A percentile compares a stretch with the other conserved stretches of the same genome.
Conservation (phyloP, 164 flowering plant species). For the Nymphaea thermarum region DNA sequence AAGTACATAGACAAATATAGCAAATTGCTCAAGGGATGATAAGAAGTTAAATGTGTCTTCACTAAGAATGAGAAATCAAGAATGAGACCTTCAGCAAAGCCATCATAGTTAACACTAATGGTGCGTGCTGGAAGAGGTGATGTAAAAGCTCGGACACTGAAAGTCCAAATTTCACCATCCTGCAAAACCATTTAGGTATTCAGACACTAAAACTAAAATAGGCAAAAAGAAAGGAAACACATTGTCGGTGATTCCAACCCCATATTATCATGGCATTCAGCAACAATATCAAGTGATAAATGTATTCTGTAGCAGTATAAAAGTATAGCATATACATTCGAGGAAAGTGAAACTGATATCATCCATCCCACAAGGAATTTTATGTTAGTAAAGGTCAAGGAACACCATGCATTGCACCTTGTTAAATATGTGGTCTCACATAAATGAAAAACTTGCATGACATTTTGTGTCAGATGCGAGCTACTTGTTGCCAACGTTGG, state of each 20-base stretch:
- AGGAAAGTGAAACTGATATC: too few relatives aligned
- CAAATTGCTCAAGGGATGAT: neutral
- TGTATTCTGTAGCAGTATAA: too few relatives aligned
- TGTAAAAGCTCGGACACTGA: conserved; percentile 76
- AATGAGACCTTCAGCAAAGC: conserved; percentile 86
- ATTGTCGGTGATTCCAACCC: too few relatives aligned
- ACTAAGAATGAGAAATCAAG: conserved; percentile 1
- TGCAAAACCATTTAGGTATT: conserved; percentile 15
- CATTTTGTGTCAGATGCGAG: too few relatives aligned
- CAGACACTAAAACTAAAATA: neutral
- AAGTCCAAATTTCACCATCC: conserved; percentile 98
- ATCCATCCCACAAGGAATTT: too few relatives aligned
- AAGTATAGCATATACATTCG: too few relatives aligned
- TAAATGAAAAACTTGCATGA: too few relatives aligned
- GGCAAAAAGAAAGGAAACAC: neutral
- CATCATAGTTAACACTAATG: conserved; percentile 85
- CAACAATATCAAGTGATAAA: neutral
- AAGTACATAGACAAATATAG: neutral
- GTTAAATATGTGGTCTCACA: too few relatives aligned
- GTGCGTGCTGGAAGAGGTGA: conserved; percentile 69
- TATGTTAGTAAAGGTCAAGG: too few relatives aligned
- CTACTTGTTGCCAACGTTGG: too few relatives aligned
- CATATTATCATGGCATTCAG: neutral
- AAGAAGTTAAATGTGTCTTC: neutral
- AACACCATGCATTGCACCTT: too few relatives aligned